Conservation (phyloP, 139 green algal genomes). For the Picochlorum sp. region DNA sequence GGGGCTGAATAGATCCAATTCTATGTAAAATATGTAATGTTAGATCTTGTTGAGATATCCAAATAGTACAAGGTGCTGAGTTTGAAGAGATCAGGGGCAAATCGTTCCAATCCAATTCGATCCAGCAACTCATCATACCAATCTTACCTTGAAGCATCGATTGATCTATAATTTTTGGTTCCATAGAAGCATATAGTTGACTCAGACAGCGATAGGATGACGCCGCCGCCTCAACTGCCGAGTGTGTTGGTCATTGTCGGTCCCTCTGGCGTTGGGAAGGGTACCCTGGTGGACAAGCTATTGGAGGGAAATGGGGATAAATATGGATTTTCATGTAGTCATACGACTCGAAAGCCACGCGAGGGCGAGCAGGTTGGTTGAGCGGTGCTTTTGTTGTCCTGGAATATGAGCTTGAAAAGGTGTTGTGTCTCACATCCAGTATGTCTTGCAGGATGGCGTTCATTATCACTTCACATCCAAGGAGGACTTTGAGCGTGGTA, state of each 20-base stretch:
- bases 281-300: constrained; percentile 68
- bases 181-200: no score
- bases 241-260: constrained; percentile 66
- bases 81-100: no score
- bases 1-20: no score
- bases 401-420: neutral
- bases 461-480: constrained; percentile 75
- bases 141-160: no score
- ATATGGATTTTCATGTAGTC: constrained; percentile 73
- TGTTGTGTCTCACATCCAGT: neutral
- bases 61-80: no score
- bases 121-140: no score
- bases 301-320: constrained; percentile 30
- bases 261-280: constrained; percentile 80
- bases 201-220: no score
- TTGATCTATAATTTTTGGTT: no score
- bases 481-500: constrained; percentile 60
- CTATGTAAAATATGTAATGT: no score
- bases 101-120: no score
- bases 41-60: no score
- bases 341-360: constrained; percentile 67
- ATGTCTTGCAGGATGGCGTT: constrained; percentile 49
- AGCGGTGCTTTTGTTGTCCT: neutral
- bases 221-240: constrained; percentile 9
- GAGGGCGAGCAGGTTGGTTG: constrained; percentile 40